Evolutionary conservation across 495 filamentous ascomycete species (phyloP).

Genomic region (Podospora pseudoanserina): DNA sequence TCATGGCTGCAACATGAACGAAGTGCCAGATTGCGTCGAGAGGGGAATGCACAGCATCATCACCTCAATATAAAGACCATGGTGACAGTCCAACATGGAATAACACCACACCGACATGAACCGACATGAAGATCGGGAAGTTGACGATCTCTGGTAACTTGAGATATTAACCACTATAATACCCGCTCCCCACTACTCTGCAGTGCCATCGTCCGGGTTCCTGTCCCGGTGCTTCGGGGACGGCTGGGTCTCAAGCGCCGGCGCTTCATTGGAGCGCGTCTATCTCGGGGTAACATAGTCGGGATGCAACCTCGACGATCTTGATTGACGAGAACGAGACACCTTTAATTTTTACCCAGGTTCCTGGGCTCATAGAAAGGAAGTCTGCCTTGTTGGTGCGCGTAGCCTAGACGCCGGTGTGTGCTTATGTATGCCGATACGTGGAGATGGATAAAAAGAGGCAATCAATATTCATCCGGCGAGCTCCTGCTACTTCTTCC

Average conservation of each 20-base stretch:
- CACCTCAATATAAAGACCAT: background rate
- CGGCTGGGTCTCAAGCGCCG: background rate
- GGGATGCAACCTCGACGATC: background rate
- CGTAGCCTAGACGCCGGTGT: background rate
- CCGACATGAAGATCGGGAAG: background rate
- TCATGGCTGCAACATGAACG: conserved; percentile 3
- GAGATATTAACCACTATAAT: background rate
- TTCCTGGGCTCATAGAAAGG: background rate
- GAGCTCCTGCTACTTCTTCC: background rate
- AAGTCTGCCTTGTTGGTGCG: background rate
- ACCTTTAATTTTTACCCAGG: background rate
- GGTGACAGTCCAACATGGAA: background rate
- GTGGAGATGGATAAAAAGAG: background rate
- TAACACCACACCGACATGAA: background rate
- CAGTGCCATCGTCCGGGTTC: background rate
- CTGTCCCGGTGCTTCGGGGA: background rate
- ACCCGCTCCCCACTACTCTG: background rate
- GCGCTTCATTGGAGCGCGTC: background rate
- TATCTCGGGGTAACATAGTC: background rate
- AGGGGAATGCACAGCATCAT: background rate
- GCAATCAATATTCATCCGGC: background rate
- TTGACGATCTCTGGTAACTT: background rate
- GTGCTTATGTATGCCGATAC: background rate
- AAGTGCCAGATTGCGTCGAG: background rate
- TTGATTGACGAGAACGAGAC: background rate